A percentile compares a stretch with the other conserved stretches of the same genome.
These are phyloP conservation scores for Russula sp. DNA, from an alignment of 768 basidiomycete genomes.

Conservation along the genomic window DNA sequence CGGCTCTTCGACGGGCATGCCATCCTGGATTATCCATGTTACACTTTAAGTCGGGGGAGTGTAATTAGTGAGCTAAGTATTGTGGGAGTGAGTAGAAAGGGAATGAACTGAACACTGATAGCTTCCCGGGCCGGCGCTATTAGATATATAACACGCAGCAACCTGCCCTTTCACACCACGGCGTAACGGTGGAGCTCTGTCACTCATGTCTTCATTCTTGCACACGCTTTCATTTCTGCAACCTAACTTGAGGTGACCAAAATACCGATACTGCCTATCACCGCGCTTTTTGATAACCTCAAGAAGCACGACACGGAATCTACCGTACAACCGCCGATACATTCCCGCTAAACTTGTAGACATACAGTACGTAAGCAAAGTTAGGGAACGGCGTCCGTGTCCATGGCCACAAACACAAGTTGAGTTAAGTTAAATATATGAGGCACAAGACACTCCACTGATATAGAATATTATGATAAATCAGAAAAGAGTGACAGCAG, in stretches of 20 bases:
- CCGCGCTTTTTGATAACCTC: too few relatives aligned
- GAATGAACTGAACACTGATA: not conserved
- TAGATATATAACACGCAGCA: too few relatives aligned
- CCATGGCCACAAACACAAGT: slow-evolving; percentile 8
- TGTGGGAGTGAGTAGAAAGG: not conserved
- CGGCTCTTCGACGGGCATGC: slow-evolving; percentile 60
- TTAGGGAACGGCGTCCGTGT: slow-evolving; percentile 15
- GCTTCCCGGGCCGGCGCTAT: too few relatives aligned
- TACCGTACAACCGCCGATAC: too few relatives aligned
- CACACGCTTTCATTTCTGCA: too few relatives aligned
- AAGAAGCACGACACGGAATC: too few relatives aligned
- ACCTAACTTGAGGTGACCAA: too few relatives aligned
- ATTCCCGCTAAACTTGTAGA: not conserved
- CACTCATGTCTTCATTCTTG: too few relatives aligned
- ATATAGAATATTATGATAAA: slow-evolving; percentile 13
- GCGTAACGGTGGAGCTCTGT: too few relatives aligned
- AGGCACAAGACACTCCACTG: not conserved
- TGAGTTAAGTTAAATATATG: not conserved
- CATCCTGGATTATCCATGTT: slow-evolving; percentile 75
- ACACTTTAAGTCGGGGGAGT: not conserved
- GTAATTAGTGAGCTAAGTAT: too few relatives aligned
- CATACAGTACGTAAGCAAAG: slow-evolving; percentile 4
- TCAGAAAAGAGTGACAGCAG: slow-evolving; percentile 13
- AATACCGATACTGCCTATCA: too few relatives aligned
- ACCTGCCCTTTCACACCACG: too few relatives aligned